Evolutionary conservation across 1,284 basidiomycete genomes (phyloP).

Genomic region (Cryptococcus floricola): DNA sequence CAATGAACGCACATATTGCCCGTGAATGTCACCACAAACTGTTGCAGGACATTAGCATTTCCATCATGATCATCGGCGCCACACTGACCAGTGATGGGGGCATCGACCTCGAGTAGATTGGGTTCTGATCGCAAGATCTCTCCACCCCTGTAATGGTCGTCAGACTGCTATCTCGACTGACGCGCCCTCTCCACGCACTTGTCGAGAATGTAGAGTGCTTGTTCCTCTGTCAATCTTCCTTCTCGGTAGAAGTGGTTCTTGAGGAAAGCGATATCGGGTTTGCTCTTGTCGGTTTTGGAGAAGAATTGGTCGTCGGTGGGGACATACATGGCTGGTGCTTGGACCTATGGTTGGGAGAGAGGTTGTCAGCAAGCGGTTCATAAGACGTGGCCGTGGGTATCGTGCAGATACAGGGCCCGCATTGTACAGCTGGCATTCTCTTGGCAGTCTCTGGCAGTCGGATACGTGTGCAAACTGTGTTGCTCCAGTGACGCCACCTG

Average conservation of each 20-base stretch:
- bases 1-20: slow-evolving; percentile 74
- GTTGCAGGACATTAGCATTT: not conserved
- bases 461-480: too few species aligned
- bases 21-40: slow-evolving; percentile 96
- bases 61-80: slow-evolving; percentile 8
- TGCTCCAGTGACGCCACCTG: too few species aligned
- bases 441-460: not conserved
- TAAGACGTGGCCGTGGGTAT: not conserved
- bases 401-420: not conserved
- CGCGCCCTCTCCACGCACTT: slow-evolving; percentile 48
- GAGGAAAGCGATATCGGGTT: slow-evolving; percentile 93
- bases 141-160: slow-evolving; percentile 54
- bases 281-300: slow-evolving; percentile 72
- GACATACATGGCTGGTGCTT: slow-evolving; percentile 87
- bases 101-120: slow-evolving; percentile 85
- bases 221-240: slow-evolving; percentile 83
- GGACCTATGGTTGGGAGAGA: slow-evolving; percentile 58
- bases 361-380: not conserved
- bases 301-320: slow-evolving; percentile 94
- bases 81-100: slow-evolving; percentile 82
- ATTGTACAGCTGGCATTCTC: not conserved
- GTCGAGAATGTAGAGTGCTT: slow-evolving; percentile 80
- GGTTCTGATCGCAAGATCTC: slow-evolving; percentile 73
- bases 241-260: slow-evolving; percentile 99
- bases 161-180: slow-evolving; percentile 7